Percentiles rank a stretch among this genome's conserved stretches.
Conservation (phyloP, 805 yeast genomes). For the Candida adriatica region DNA sequence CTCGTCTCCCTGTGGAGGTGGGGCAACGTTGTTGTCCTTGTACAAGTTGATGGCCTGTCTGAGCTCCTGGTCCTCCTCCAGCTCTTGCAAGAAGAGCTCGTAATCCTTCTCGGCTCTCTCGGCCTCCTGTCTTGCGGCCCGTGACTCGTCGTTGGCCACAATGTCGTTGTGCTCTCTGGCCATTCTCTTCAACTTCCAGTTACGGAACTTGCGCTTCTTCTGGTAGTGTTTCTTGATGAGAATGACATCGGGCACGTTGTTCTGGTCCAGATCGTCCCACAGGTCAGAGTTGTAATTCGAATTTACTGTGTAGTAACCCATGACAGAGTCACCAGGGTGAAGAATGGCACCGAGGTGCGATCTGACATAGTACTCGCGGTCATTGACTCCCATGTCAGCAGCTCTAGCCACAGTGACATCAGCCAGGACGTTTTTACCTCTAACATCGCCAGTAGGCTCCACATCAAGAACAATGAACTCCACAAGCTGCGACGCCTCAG, state of each 20-base stretch:
- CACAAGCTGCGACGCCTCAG: conserved; percentile 66
- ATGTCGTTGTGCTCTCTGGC: conserved; percentile 91
- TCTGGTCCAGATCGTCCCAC: conserved; percentile 62
- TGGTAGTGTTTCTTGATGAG: conserved; percentile 84
- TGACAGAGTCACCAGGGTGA: conserved; percentile 92
- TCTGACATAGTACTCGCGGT: conserved; percentile 73
- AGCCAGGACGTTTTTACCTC: conserved; percentile 76
- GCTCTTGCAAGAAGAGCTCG: conserved; percentile 91
- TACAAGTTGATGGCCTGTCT: conserved; percentile 87
- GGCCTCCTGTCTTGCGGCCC: conserved; percentile 79
- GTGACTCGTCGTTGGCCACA: conserved; percentile 63
- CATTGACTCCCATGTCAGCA: conserved; percentile 81
- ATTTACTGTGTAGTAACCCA: conserved; percentile 84
- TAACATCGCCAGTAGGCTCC: conserved; percentile 79
- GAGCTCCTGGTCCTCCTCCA: conserved; percentile 94
- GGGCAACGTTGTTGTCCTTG: conserved; percentile 48
- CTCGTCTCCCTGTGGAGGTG: conserved; percentile 47
- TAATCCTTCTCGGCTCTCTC: conserved; percentile 93
- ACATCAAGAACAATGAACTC: conserved; percentile 91
- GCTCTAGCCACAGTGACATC: conserved; percentile 90
- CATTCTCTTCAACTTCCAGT: conserved; percentile 95
- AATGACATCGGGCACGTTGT: conserved; percentile 75
- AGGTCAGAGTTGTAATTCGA: conserved; percentile 84
- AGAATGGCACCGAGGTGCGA: conserved; percentile 91
- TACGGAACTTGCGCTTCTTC: conserved; percentile 75